Conservation (phyloP, 139 green algal species). For the Chlorella sp. region DNA sequence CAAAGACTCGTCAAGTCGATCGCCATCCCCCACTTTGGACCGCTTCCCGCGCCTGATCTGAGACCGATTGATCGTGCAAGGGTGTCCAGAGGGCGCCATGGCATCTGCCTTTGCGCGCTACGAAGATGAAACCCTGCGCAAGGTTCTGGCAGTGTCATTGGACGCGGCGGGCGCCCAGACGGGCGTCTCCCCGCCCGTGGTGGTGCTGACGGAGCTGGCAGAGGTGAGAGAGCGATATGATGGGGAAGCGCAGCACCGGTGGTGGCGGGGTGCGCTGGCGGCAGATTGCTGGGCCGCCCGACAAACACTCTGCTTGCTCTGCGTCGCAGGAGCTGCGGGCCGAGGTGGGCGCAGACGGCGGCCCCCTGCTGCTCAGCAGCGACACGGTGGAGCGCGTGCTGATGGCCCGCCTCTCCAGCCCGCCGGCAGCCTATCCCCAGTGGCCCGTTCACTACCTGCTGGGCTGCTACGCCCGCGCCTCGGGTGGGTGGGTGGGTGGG, state of each 20-base stretch:
- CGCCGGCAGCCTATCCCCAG: constrained; percentile 54
- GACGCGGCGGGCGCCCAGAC: neutral
- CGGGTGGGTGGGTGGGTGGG: constrained; percentile 21
- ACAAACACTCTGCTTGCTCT: no score
- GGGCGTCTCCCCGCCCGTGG: constrained; percentile 35
- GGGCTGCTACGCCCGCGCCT: constrained; percentile 44
- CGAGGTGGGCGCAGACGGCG: constrained; percentile 1
- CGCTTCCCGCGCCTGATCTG: no score
- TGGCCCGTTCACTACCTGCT: constrained; percentile 81
- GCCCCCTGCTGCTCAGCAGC: constrained; percentile 37
- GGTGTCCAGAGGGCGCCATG: no score
- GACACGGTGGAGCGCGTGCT: constrained; percentile 72
- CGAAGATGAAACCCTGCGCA: constrained; percentile 34
- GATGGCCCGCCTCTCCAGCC: constrained; percentile 72
- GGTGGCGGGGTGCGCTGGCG: no score
- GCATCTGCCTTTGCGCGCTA: constrained; percentile 18
- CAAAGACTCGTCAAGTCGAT: no score
- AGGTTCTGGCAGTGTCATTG: constrained; percentile 57
- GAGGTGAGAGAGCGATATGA: constrained; percentile 43
- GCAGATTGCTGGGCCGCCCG: no score
- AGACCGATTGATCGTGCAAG: no score
- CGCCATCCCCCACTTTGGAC: no score
- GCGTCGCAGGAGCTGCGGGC: constrained; percentile 51
- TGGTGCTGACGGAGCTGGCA: constrained; percentile 46
- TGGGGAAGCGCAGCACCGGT: no score